Conservation (phyloP, 257 asterid genomes). For the Rehmannia glutinosa region DNA sequence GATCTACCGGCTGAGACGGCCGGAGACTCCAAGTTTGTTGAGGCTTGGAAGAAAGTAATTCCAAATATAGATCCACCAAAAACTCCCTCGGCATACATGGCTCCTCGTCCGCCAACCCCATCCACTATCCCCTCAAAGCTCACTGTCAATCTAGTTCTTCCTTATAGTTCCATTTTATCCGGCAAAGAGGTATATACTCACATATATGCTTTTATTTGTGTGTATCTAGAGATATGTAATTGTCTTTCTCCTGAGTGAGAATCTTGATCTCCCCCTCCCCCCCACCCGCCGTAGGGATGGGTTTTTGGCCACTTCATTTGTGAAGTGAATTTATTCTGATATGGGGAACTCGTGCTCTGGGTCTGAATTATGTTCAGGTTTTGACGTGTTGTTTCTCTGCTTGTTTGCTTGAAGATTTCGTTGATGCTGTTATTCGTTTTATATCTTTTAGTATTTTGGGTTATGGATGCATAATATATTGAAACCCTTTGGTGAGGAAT, state of each 20-base stretch:
- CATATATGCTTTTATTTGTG: background rate
- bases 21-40: slow-evolving; percentile 58
- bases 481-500: background rate
- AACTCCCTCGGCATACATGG: slow-evolving; percentile 60
- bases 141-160: slow-evolving; percentile 83
- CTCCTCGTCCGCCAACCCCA: slow-evolving; percentile 62
- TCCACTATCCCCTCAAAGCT: slow-evolving; percentile 71
- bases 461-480: background rate
- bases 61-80: slow-evolving; percentile 68
- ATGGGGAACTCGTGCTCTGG: background rate
- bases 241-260: background rate
- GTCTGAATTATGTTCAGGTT: background rate
- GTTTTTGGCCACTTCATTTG: background rate
- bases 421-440: background rate
- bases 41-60: slow-evolving; percentile 54
- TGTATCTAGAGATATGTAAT: background rate
- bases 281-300: background rate
- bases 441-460: background rate
- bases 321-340: background rate
- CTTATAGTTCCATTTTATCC: slow-evolving; percentile 53
- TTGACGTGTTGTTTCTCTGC: background rate
- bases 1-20: slow-evolving; percentile 46
- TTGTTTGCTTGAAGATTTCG: background rate
- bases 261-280: no score
- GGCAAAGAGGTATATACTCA: slow-evolving; percentile 49